Evolutionary conservation across 2,329 filamentous ascomycete species (phyloP), one percentile per base, ranked within the genome.

Genomic region (Penicillium sp.): DNA sequence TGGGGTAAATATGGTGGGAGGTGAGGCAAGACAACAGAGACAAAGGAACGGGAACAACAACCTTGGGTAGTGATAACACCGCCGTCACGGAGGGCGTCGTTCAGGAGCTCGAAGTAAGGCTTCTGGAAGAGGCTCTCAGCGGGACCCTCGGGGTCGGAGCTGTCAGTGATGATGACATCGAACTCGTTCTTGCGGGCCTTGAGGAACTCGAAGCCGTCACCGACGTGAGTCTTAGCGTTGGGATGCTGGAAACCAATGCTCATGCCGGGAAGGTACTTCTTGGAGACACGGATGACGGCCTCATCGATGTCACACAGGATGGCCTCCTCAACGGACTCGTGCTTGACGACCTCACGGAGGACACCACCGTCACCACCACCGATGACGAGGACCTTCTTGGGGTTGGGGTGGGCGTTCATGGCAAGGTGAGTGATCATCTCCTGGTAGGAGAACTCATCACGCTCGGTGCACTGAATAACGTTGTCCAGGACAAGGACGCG

Each of bases 31-130:
- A 54, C 33, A 37, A 53, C 26, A 49, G 61, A 56, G 26, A 54
- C 55, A 78, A 77, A 78, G 79, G 84, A 82, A 86, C 85, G 88
- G 87, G 84, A 91, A 91, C 86, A 92, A 96, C 91, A 96, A 99
- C 95, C 95, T 97, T 99, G 95, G 76, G 95, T 99, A 80, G 92
- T 93, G 81, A 99, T 98, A 75, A 99, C 92, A 82, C 95, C 95
- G 80, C 93, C 93, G 72, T 96, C 91, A 67, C 90, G 88, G 70
- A 98, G 87, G 70, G 95, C 95, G 73, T 88, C 90, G 77, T 89
- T 84, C 62, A 99, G 86, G 68, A 99, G 88, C 84, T 97, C 84
- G 79, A 98, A 99, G 86, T 99, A 99, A 61, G 92, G 89, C 85
- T 97, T 97, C 86, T 98, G 87, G 89, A 99, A 99, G 65, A 99